Evolutionary conservation across 139 green algal genomes (phyloP), one percentile per base, ranked within the genome.

Genomic region (Micractinium conductrix): DNA sequence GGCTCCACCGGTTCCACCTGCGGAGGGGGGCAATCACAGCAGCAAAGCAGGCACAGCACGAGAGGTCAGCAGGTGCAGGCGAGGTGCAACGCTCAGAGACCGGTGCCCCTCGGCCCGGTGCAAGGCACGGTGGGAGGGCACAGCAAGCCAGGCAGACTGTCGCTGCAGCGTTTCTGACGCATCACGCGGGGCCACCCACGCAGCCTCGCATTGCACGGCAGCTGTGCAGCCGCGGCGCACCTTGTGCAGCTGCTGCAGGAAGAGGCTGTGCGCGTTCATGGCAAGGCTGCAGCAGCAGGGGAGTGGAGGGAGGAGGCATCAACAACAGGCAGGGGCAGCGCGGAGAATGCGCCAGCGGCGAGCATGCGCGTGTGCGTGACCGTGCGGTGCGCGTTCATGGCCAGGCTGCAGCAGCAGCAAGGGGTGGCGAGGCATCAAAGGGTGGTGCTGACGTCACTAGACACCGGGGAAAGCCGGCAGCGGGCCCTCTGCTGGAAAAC

Each of bases 181-280:
- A 17, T 19, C 8, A 63, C 21, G 55, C 9, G 26, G 26, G 55
- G 55, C 21, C 28, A 5, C 9, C 55, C 55, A 63, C 28, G 55
- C 55, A n/a, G 55, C 55, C 55, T 63, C n/a, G n/a, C n/a, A n/a
- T n/a, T n/a, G n/a, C n/a, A n/a, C n/a, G n/a, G n/a, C n/a, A 22
- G 26, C 58, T 8, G 58, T 28, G 26, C 26, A 26, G 26, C 58
- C 33, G 2, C 17, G 14, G 9, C 58, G 26, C 65, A 72, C 65
- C 65, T 72, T 72, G 65, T 72, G 65, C 53, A 89, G 79, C 84
- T 80, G 67, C 35, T 89, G 84, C 43, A 90, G 74, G 58, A 71
- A 58, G 42, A 85, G 85, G 63, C 63, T 78, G 79, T 84, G 79
- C 0, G 40, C 79, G 33, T 50, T 84, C 42, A 44, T 37, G 22